phyloP scores from a whole-genome alignment of 73 alveolate genomes.

The Paramecium primaurelia region DNA sequence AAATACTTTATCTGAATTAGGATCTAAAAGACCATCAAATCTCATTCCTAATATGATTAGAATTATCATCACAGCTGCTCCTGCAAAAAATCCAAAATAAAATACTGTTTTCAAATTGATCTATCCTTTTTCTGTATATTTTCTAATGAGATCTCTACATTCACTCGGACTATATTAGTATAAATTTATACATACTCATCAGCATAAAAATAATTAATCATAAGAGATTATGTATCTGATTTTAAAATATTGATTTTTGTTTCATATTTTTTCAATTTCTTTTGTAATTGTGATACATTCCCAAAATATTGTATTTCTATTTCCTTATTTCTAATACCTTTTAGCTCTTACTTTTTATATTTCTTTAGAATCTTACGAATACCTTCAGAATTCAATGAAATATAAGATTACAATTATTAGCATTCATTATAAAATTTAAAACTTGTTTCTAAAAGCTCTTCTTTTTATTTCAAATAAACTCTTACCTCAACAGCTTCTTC shows the following conservation, averaged over 20 bases:
- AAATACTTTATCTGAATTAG: neutral
- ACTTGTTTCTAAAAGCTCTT: constrained; percentile 5
- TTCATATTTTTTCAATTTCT: neutral
- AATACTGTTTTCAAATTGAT: neutral
- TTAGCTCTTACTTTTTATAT: constrained; percentile 26
- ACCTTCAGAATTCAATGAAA: neutral
- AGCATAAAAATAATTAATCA: neutral
- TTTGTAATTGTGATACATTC: neutral
- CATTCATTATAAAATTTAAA: neutral
- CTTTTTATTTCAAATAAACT: neutral
- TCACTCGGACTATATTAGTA: neutral
- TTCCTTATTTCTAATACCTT: neutral
- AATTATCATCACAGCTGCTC: neutral
- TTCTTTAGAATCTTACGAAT: constrained; percentile 28
- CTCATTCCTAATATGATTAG: constrained; percentile 20
- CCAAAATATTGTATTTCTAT: neutral
- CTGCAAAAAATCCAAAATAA: constrained; percentile 44
- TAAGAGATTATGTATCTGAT: constrained; percentile 1
- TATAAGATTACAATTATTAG: neutral
- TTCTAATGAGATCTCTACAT: neutral
- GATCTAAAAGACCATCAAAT: constrained; percentile 31
- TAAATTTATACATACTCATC: neutral
- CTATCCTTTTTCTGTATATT: neutral
- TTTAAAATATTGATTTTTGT: neutral
- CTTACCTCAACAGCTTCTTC: neutral